phyloP scores from a whole-genome alignment of 495 filamentous ascomycete genomes.

The Saxophila tyrrhenica region DNA sequence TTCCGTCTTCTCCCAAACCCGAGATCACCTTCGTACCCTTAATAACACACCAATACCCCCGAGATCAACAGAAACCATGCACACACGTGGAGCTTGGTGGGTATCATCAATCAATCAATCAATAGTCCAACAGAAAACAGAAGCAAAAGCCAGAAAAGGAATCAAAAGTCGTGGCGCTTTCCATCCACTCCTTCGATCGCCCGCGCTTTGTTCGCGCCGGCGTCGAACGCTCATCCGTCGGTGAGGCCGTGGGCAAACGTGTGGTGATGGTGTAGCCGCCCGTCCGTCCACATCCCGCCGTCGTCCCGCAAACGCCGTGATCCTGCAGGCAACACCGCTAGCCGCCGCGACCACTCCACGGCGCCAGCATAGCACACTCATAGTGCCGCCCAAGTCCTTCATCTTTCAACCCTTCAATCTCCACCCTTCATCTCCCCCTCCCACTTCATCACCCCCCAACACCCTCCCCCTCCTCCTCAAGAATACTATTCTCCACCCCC shows the following conservation, averaged over 20 bases:
- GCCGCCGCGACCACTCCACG: neutral
- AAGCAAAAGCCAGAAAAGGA: neutral
- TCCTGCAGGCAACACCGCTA: neutral
- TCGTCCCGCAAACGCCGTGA: neutral
- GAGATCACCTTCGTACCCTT: too few species aligned
- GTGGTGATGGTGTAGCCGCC: neutral
- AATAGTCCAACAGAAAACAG: too few species aligned
- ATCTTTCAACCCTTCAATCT: neutral
- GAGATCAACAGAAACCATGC: too few species aligned
- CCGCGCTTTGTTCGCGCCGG: neutral
- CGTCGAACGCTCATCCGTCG: neutral
- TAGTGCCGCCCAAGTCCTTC: too few species aligned
- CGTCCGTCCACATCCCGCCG: neutral
- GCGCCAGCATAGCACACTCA: too few species aligned
- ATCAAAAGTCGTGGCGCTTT: too few species aligned
- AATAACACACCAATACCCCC: too few species aligned
- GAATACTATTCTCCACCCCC: slow-evolving; percentile 3
- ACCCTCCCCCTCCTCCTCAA: neutral
- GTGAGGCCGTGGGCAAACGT: too few species aligned
- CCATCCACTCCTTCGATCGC: too few species aligned
- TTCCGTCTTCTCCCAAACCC: too few species aligned
- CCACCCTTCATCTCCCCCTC: neutral
- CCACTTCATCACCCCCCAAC: slow-evolving; percentile 1
- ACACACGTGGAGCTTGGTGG: neutral
- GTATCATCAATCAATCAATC: neutral